Conservation (phyloP, 257 asterid genomes). For the Oldenlandia corymbosa region DNA sequence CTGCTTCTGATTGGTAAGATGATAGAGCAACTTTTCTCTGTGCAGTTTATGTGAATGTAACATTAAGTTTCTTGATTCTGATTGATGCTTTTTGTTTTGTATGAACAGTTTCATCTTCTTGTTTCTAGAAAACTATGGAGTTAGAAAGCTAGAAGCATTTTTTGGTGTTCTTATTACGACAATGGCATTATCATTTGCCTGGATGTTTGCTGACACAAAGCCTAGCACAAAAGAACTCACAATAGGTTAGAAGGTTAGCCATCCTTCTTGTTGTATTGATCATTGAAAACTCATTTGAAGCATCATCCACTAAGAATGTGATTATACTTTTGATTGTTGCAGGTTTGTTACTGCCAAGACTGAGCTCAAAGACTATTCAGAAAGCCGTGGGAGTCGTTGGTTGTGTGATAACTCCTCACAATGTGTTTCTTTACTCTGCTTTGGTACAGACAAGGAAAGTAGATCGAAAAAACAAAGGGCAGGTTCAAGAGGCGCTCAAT, state of each 20-base stretch:
- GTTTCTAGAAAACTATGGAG: conserved; percentile 97
- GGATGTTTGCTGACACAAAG: conserved; percentile 96
- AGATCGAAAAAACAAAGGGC: conserved; percentile 65
- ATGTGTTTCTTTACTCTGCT: conserved; percentile 91
- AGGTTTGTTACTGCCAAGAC: conserved; percentile 43
- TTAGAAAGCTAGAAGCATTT: conserved; percentile 94
- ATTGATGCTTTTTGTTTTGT: not conserved
- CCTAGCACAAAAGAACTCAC: conserved; percentile 71
- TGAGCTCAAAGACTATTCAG: conserved; percentile 65
- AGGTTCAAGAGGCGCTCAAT: conserved; percentile 82
- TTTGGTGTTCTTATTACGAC: conserved; percentile 86
- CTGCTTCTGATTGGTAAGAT: conserved; percentile 83
- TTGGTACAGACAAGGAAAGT: conserved; percentile 82
- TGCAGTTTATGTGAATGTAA: not conserved
- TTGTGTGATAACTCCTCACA: conserved; percentile 97
- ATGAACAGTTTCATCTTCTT: conserved; percentile 62
- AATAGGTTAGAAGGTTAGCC: conserved; percentile 17
- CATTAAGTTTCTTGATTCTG: not conserved
- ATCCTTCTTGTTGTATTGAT: not conserved
- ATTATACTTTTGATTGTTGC: not conserved
- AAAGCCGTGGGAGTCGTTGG: conserved; percentile 99
- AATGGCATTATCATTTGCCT: conserved; percentile 88
- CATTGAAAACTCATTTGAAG: not conserved
- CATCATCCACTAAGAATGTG: not conserved
- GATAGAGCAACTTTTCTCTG: too few species aligned